Conservation (phyloP, 225 moss, liverwort and hornwort species). For the Lunularia cruciata region DNA sequence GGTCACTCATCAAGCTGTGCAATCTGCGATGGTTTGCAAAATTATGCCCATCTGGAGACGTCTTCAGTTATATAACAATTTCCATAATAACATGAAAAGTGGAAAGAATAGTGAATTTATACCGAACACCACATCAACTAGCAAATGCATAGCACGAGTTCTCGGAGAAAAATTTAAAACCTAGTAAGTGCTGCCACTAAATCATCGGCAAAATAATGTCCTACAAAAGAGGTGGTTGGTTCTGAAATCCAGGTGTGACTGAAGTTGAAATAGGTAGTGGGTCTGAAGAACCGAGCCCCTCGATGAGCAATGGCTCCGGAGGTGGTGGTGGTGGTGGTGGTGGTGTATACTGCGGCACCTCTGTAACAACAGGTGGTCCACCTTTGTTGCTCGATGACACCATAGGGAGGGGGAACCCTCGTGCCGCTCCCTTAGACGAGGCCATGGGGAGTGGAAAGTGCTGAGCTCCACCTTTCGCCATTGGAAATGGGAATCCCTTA, state of each 20-base stretch:
- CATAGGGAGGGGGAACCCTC: slow-evolving; percentile 23
- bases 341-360: background rate
- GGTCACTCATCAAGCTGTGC: background rate
- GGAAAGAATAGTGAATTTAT: slow-evolving; percentile 23
- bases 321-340: background rate
- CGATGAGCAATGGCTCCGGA: slow-evolving; percentile 16
- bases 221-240: slow-evolving; percentile 21
- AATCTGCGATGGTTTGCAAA: slow-evolving; percentile 11
- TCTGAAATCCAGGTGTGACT: slow-evolving; percentile 3
- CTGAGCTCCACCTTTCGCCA: slow-evolving; percentile 30
- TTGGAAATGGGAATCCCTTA: slow-evolving; percentile 38
- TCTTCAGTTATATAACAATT: slow-evolving; percentile 23
- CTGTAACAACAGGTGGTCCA: slow-evolving; percentile 17
- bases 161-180: background rate
- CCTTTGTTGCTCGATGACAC: slow-evolving; percentile 16
- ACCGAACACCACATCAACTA: slow-evolving; percentile 4
- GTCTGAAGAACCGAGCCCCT: slow-evolving; percentile 16
- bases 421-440: slow-evolving; percentile 25
- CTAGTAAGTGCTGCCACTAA: slow-evolving; percentile 7
- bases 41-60: slow-evolving; percentile 15
- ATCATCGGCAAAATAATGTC: background rate
- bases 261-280: background rate
- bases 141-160: background rate
- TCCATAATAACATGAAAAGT: slow-evolving; percentile 14
- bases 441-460: slow-evolving; percentile 42